A percentile compares a stretch with the other conserved stretches of the same genome.
phyloP scores from a whole-genome alignment of 345 rosid species.

The Eucalyptus decipiens region DNA sequence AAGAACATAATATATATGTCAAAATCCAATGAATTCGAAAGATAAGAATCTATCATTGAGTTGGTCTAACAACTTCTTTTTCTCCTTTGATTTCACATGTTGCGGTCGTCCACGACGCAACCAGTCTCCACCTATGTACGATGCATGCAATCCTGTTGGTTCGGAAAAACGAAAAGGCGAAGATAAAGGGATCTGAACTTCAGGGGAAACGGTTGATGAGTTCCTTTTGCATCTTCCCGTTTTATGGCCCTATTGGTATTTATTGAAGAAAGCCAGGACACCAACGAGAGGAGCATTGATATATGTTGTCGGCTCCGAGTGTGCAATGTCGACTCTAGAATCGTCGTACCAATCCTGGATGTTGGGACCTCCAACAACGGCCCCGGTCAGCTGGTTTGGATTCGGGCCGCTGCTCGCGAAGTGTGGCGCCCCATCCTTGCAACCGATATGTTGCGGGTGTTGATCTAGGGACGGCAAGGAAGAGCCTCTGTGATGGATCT shows the following conservation, averaged over 20 bases:
- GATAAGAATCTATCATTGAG: not conserved
- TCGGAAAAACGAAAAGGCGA: not conserved
- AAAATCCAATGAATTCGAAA: not conserved
- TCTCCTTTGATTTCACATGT: not conserved
- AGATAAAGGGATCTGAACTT: not conserved
- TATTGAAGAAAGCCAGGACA: constrained; percentile 31
- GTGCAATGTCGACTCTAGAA: constrained; percentile 1
- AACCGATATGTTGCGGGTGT: constrained; percentile 21
- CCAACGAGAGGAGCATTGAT: constrained; percentile 63
- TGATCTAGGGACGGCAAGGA: constrained; percentile 42
- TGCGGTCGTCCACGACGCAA: not conserved
- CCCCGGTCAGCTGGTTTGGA: constrained; percentile 58
- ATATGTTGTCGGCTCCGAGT: constrained; percentile 56
- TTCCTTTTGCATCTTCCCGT: not conserved
- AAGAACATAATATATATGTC: not conserved
- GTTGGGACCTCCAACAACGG: constrained; percentile 75
- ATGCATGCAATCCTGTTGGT: not conserved
- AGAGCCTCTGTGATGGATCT: constrained; percentile 71
- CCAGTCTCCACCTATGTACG: not conserved
- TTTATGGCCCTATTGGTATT: not conserved
- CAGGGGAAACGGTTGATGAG: not conserved
- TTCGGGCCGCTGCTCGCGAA: constrained; percentile 23
- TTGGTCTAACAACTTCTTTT: not conserved
- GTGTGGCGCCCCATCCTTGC: constrained; percentile 41
- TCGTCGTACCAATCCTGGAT: constrained; percentile 37